These are phyloP conservation scores for Intubia oerlemansii DNA, from an alignment of 2,329 filamentous ascomycete genomes.

Conservation along the genomic window DNA sequence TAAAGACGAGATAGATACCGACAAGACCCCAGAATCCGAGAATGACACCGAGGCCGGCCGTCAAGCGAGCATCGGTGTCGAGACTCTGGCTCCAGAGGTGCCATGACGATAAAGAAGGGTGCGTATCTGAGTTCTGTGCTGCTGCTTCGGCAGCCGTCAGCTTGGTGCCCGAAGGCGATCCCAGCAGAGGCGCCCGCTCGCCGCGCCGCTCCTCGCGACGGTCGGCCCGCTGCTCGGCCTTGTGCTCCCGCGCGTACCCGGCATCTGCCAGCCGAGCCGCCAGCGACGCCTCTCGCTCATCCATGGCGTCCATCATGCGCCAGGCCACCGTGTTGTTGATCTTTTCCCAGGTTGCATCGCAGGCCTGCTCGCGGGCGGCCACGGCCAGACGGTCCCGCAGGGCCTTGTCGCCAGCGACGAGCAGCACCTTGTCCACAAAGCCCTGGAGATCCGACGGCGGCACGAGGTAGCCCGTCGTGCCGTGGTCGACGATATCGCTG, in stretches of 20 bases:
- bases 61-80: slow-evolving; percentile 20
- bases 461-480: slow-evolving; percentile 37
- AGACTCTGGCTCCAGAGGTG: slow-evolving; percentile 19
- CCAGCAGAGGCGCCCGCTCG: slow-evolving; percentile 4
- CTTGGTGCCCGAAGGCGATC: slow-evolving; percentile 1
- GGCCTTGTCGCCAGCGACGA: slow-evolving; percentile 22
- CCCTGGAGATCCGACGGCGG: slow-evolving; percentile 33
- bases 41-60: slow-evolving; percentile 23
- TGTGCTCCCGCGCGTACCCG: slow-evolving; percentile 1
- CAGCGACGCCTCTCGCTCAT: slow-evolving; percentile 18
- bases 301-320: slow-evolving; percentile 34
- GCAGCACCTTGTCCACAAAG: slow-evolving; percentile 32
- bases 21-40: slow-evolving; percentile 26
- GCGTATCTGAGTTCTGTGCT: not conserved
- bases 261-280: not conserved
- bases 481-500: slow-evolving; percentile 41
- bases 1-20: slow-evolving; percentile 26
- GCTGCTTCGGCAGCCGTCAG: not conserved
- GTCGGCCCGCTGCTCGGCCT: not conserved
- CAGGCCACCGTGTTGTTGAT: slow-evolving; percentile 50
- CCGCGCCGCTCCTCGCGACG: slow-evolving; percentile 1
- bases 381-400: slow-evolving; percentile 23
- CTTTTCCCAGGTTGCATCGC: slow-evolving; percentile 47
- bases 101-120: slow-evolving; percentile 19
- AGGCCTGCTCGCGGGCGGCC: slow-evolving; percentile 31